These are phyloP conservation scores for Miamiensis avidus DNA, from an alignment of 169 alveolate genomes.

Conservation along the genomic window DNA sequence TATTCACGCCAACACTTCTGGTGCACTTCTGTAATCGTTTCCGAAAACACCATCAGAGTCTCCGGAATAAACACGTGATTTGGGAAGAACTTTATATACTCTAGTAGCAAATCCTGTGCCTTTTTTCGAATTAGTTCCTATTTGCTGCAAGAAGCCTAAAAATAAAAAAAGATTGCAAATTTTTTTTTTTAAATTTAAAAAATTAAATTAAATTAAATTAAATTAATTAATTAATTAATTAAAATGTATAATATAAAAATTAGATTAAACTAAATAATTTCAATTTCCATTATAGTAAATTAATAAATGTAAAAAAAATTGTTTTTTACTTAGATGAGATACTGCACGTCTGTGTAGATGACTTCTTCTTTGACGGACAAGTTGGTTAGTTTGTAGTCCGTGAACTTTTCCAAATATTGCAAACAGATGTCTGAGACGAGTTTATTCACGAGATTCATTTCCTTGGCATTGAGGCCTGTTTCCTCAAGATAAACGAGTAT, in stretches of 20 bases:
- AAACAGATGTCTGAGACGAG: background rate
- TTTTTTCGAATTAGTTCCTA: constrained; percentile 17
- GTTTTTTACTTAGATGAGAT: constrained; percentile 11
- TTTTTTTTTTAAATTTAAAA: constrained; percentile 8
- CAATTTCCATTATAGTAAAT: too few species aligned
- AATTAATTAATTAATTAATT: constrained; percentile 17
- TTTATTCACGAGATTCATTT: background rate
- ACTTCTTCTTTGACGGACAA: constrained; percentile 22
- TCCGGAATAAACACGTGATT: constrained; percentile 29
- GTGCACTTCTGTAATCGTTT: constrained; percentile 24
- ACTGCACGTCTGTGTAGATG: constrained; percentile 2
- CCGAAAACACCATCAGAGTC: constrained; percentile 22
- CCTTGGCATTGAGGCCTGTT: background rate
- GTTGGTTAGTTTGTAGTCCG: background rate
- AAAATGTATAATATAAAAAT: too few species aligned
- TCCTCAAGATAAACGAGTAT: too few species aligned
- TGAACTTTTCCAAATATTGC: background rate
- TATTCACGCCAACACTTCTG: constrained; percentile 39
- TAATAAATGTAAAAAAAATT: too few species aligned
- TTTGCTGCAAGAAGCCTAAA: constrained; percentile 29
- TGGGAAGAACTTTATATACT: constrained; percentile 33
- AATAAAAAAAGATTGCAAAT: constrained; percentile 5
- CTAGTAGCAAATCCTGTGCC: constrained; percentile 22
- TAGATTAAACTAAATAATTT: too few species aligned
- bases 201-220: constrained; percentile 12